These are phyloP conservation scores for Gilbertella persicaria DNA, from an alignment of 371 early-diverging fungal species.

Conservation along the genomic window DNA sequence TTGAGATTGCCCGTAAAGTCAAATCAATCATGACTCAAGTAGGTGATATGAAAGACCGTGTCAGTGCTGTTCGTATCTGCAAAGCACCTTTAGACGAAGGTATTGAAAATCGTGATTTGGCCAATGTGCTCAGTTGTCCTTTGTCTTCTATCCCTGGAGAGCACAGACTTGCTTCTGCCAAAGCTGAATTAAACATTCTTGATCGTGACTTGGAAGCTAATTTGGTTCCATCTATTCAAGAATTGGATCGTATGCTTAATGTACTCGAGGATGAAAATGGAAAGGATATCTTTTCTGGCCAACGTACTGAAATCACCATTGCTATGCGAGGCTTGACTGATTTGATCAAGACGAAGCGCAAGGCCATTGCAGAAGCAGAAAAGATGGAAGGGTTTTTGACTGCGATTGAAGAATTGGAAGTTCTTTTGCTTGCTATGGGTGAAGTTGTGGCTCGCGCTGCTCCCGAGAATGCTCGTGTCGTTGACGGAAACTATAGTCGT, in stretches of 20 bases:
- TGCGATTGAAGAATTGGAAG: constrained; percentile 51
- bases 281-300: constrained; percentile 37
- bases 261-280: constrained; percentile 15
- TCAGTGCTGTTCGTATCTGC: constrained; percentile 34
- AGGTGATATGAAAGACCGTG: constrained; percentile 47
- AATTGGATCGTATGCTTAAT: constrained; percentile 42
- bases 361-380: constrained; percentile 42
- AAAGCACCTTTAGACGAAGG: constrained; percentile 11
- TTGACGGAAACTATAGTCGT: constrained; percentile 37
- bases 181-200: constrained; percentile 39
- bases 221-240: constrained; percentile 35
- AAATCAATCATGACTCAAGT: constrained; percentile 48
- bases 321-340: constrained; percentile 36
- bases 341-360: constrained; percentile 41
- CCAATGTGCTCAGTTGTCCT: constrained; percentile 33
- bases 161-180: constrained; percentile 39
- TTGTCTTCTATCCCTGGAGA: constrained; percentile 45
- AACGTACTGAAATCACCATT: constrained; percentile 47
- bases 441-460: constrained; percentile 51
- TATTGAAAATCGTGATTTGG: constrained; percentile 25
- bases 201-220: constrained; percentile 48
- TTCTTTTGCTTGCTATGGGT: constrained; percentile 40
- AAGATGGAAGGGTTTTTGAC: constrained; percentile 48
- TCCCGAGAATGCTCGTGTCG: constrained; percentile 31
- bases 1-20: constrained; percentile 46